Evolutionary conservation across 495 filamentous ascomycete genomes (phyloP).

Genomic region (Penicillium salamii): DNA sequence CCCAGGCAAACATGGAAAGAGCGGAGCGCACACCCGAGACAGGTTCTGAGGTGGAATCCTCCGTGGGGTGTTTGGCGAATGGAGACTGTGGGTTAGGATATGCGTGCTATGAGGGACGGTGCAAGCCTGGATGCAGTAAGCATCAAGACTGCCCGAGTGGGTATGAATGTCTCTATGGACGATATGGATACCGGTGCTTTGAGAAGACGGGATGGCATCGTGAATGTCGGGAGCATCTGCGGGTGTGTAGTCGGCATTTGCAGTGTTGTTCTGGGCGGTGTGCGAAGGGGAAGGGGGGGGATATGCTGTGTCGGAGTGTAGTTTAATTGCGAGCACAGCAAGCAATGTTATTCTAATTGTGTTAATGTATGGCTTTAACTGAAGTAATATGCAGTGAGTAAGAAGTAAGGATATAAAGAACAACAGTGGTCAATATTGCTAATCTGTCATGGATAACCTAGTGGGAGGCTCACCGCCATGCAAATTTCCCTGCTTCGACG

Average conservation of each 20-base stretch:
- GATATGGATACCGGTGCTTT: not conserved
- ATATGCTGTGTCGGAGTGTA: not conserved
- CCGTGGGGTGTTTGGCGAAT: not conserved
- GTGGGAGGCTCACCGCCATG: constrained; percentile 44
- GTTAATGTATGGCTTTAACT: too few relatives aligned
- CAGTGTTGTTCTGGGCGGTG: not conserved
- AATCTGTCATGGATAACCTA: constrained; percentile 51
- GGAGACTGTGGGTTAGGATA: not conserved
- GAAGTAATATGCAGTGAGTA: too few relatives aligned
- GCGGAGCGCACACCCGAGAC: too few relatives aligned
- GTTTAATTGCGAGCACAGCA: too few relatives aligned
- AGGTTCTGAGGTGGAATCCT: too few relatives aligned
- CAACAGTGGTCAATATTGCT: not conserved
- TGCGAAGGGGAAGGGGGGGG: not conserved
- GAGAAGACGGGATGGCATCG: not conserved
- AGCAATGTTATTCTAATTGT: too few relatives aligned
- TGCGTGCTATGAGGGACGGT: not conserved
- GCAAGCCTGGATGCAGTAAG: not conserved
- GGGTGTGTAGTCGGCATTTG: not conserved
- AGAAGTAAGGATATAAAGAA: not conserved
- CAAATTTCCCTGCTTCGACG: constrained; percentile 41
- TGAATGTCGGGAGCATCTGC: not conserved
- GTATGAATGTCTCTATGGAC: not conserved
- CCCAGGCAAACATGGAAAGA: too few relatives aligned
- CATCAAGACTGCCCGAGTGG: not conserved